phyloP scores from a whole-genome alignment of 805 yeast species.

The Schizosaccharomyces osmophilus region DNA sequence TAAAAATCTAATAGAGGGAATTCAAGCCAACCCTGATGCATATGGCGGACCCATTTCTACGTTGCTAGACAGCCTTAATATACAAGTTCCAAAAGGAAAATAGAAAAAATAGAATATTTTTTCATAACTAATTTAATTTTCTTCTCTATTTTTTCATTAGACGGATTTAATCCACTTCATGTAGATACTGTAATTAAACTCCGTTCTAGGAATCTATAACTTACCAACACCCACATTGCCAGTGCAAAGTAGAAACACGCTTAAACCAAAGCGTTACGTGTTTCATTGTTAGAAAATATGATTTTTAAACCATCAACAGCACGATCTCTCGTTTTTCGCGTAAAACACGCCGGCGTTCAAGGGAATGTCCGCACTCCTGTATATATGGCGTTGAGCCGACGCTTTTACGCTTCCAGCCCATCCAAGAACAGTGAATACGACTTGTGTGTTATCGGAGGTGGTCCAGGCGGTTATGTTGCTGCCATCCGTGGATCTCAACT shows the following conservation, averaged over 20 bases:
- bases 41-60: background rate
- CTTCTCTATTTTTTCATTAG: background rate
- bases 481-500: slow-evolving; percentile 97
- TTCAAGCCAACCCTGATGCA: slow-evolving; percentile 6
- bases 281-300: too few species aligned
- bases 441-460: slow-evolving; percentile 69
- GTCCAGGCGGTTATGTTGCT: slow-evolving; percentile 87
- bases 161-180: too few species aligned
- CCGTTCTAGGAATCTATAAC: background rate
- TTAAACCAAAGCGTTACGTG: too few species aligned
- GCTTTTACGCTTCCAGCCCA: background rate
- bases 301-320: too few species aligned
- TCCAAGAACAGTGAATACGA: background rate
- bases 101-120: background rate
- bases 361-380: background rate
- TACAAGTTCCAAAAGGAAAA: background rate
- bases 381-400: background rate
- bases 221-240: too few species aligned
- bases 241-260: too few species aligned
- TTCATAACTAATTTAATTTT: background rate
- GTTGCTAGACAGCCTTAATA: background rate
- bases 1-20: slow-evolving; percentile 2
- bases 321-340: background rate
- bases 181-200: background rate
- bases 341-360: background rate